Conservation (phyloP, 192 early-diverging fungal genomes). For the Coemansia sp. region DNA sequence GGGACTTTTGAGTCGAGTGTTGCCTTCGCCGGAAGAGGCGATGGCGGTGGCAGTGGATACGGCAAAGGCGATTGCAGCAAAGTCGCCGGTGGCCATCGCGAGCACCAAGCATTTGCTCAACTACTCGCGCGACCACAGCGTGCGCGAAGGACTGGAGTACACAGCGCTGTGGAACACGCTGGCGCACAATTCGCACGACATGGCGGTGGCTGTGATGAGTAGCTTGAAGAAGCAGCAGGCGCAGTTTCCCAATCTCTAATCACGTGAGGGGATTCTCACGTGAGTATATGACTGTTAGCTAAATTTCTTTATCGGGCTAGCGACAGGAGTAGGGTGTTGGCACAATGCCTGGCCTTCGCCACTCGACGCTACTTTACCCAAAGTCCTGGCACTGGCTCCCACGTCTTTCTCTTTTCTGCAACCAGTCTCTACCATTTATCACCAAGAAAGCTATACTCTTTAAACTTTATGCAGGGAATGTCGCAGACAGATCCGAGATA, state of each 20-base stretch:
- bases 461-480: not conserved
- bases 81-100: slow-evolving; percentile 82
- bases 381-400: too few relatives aligned
- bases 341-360: too few relatives aligned
- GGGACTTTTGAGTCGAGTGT: slow-evolving; percentile 63
- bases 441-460: too few relatives aligned
- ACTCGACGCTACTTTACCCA: too few relatives aligned
- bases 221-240: slow-evolving; percentile 41
- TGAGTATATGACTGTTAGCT: too few relatives aligned
- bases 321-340: too few relatives aligned
- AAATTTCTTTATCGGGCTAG: too few relatives aligned
- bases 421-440: too few relatives aligned
- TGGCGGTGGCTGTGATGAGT: slow-evolving; percentile 39
- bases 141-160: slow-evolving; percentile 84
- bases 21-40: slow-evolving; percentile 26
- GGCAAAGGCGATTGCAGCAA: slow-evolving; percentile 75
- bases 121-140: slow-evolving; percentile 89
- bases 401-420: too few relatives aligned
- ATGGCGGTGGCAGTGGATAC: slow-evolving; percentile 60
- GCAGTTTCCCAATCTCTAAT: slow-evolving; percentile 48
- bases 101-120: slow-evolving; percentile 91
- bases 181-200: slow-evolving; percentile 71
- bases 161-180: slow-evolving; percentile 84
- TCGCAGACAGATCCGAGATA: slow-evolving; percentile 18
- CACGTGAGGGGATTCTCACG: not conserved